Conservation (phyloP, 2,329 filamentous ascomycete genomes). For the Fusarium pseudonygamai region DNA sequence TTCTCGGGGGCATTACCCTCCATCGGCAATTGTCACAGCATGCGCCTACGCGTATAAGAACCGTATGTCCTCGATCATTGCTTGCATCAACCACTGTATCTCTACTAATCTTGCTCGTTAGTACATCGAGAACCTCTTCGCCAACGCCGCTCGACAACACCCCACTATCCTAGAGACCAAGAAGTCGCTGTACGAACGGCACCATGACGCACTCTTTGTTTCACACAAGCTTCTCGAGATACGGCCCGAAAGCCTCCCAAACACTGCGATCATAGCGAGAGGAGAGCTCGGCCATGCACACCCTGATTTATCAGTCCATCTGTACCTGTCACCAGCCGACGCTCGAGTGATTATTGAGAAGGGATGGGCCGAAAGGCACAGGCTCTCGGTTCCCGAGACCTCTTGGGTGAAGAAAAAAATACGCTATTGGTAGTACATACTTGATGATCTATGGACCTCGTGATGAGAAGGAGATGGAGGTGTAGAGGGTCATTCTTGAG, state of each 20-base stretch:
- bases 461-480: neutral
- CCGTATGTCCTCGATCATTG: too few relatives aligned
- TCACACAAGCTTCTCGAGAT: neutral
- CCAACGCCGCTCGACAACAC: too few relatives aligned
- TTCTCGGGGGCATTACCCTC: neutral
- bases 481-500: neutral
- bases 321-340: neutral
- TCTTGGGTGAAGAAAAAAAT: neutral
- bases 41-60: too few relatives aligned
- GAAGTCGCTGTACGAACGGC: too few relatives aligned
- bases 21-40: too few relatives aligned
- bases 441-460: neutral
- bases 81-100: rapidly evolving
- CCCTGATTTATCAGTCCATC: neutral
- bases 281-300: neutral
- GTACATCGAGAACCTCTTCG: too few relatives aligned
- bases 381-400: neutral
- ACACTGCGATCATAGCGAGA: neutral
- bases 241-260: rapidly evolving
- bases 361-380: neutral
- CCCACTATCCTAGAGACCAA: too few relatives aligned
- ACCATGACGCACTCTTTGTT: neutral
- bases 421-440: neutral
- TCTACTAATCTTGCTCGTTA: rapidly evolving
- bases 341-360: neutral